Evolutionary conservation across 2,329 filamentous ascomycete species (phyloP).

Genomic region (Dothistroma pini): DNA sequence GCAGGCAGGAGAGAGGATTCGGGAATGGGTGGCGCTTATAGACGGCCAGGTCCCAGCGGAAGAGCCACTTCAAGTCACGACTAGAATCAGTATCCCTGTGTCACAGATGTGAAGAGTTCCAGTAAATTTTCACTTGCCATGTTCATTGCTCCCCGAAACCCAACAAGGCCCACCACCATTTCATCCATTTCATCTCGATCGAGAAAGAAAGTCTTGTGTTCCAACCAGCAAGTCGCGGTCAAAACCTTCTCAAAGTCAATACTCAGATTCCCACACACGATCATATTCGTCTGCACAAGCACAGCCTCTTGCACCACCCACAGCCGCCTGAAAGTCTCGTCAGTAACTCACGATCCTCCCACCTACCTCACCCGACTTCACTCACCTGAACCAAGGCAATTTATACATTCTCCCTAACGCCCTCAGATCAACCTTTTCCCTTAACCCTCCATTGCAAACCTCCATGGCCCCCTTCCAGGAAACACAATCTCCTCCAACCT

Average conservation of each 20-base stretch:
- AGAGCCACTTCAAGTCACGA: not conserved
- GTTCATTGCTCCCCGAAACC: not conserved
- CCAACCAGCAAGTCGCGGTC: not conserved
- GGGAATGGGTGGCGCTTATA: not conserved
- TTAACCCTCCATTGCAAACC: not conserved
- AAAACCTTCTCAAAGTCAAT: not conserved
- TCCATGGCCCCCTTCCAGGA: not conserved
- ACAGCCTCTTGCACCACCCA: constrained; percentile 5
- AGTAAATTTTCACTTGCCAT: not conserved
- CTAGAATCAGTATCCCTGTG: too few species aligned
- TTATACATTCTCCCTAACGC: not conserved
- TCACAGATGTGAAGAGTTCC: too few species aligned
- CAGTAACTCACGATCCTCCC: not conserved
- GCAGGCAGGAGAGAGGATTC: not conserved
- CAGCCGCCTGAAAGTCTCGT: not conserved
- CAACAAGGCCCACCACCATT: not conserved
- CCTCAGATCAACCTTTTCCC: not conserved
- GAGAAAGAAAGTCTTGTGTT: not conserved
- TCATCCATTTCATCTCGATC: not conserved
- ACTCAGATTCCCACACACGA: not conserved
- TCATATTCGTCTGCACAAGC: not conserved
- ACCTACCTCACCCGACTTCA: not conserved
- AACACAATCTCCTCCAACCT: not conserved
- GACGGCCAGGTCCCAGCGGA: not conserved
- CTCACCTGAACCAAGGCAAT: not conserved